Conservation (phyloP, 495 filamentous ascomycete genomes). For the Choiromyces venosus region DNA sequence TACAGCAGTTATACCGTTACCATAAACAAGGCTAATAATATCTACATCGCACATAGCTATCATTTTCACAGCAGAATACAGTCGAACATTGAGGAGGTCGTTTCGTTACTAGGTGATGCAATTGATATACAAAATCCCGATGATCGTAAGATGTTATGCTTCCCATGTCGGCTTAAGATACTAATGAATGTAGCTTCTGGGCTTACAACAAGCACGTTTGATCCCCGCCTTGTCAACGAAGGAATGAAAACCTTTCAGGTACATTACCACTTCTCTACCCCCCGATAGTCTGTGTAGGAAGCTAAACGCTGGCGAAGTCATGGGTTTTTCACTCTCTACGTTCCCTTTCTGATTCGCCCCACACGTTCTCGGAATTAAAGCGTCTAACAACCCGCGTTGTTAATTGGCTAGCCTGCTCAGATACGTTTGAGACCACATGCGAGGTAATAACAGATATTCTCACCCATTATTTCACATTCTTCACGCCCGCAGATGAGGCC, state of each 20-base stretch:
- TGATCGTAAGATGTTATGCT: background rate
- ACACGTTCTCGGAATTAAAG: constrained; percentile 53
- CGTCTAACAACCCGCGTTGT: constrained; percentile 54
- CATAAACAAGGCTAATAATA: constrained; percentile 2
- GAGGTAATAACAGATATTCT: constrained; percentile 63
- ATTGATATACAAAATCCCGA: constrained; percentile 42
- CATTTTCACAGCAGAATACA: constrained; percentile 51
- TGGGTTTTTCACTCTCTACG: constrained; percentile 67
- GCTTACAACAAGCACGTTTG: constrained; percentile 39
- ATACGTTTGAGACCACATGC: constrained; percentile 55
- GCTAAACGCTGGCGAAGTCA: constrained; percentile 42
- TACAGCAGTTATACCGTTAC: background rate
- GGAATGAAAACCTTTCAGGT: constrained; percentile 60
- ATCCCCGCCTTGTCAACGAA: constrained; percentile 45
- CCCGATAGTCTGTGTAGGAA: constrained; percentile 3
- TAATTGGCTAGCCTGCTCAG: constrained; percentile 51
- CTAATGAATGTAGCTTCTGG: constrained; percentile 23
- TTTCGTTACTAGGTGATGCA: constrained; percentile 48
- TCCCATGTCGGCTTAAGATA: background rate
- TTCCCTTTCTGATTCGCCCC: constrained; percentile 51
- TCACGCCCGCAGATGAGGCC: constrained; percentile 52
- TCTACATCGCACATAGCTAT: constrained; percentile 36
- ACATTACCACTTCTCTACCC: constrained; percentile 14
- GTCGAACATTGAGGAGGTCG: constrained; percentile 51
- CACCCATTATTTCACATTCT: constrained; percentile 58